A percentile compares a stretch with the other conserved stretches of the same genome.
These are phyloP conservation scores for Chrysosporium queenslandicum DNA, from an alignment of 2,329 filamentous ascomycete genomes.

Conservation along the genomic window DNA sequence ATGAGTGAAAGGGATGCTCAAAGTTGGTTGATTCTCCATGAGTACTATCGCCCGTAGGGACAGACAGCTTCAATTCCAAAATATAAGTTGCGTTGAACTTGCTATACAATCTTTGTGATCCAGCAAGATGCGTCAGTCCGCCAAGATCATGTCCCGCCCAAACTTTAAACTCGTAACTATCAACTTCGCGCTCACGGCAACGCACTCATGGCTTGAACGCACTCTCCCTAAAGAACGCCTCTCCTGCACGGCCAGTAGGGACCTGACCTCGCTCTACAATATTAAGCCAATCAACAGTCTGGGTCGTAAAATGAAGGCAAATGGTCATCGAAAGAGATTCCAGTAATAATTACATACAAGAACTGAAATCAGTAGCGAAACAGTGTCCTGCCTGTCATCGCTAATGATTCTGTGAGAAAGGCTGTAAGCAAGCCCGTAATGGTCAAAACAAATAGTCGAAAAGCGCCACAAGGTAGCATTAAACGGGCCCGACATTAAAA, in stretches of 20 bases:
- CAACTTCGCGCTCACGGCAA: no score
- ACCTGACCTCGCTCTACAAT: no score
- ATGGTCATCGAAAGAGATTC: no score
- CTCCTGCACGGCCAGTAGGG: neutral
- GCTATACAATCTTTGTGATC: no score
- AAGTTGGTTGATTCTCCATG: neutral
- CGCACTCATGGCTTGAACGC: no score
- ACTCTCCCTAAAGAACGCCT: no score
- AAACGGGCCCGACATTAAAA: neutral
- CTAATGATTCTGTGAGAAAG: neutral
- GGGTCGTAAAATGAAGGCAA: no score
- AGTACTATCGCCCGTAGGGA: neutral
- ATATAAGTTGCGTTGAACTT: neutral
- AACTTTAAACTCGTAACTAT: no score
- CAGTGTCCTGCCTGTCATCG: conserved; percentile 1
- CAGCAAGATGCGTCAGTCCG: neutral
- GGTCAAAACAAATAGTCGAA: neutral
- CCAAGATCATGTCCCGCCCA: neutral
- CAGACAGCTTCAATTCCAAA: neutral
- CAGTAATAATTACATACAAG: neutral
- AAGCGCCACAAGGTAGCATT: no score
- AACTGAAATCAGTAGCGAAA: neutral
- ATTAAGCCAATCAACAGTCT: no score
- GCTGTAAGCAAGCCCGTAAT: neutral
- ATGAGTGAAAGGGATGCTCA: conserved; percentile 32